phyloP scores from a whole-genome alignment of 305 asterid genomes.

The Solanum hybrid region DNA sequence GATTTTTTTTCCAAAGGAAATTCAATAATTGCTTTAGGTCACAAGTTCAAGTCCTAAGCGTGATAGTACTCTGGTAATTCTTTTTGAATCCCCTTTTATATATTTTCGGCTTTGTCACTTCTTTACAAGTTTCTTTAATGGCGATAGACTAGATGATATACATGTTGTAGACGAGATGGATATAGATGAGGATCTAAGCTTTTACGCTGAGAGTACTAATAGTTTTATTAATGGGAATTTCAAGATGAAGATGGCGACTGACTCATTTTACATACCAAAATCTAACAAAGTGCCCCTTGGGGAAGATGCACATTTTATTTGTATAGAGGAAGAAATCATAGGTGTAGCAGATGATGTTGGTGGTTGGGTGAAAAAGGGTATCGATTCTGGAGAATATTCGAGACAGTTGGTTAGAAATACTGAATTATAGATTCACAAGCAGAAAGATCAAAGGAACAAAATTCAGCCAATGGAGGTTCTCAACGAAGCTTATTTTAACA shows the following conservation, averaged over 20 bases:
- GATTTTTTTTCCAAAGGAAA: too few species aligned
- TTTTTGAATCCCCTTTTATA: too few species aligned
- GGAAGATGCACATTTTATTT: constrained; percentile 23
- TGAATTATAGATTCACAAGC: not conserved
- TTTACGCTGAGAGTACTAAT: not conserved
- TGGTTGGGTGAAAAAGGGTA: not conserved
- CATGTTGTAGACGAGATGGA: not conserved
- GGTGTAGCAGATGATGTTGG: not conserved
- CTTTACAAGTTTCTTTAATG: not conserved
- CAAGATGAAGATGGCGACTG: constrained; percentile 9
- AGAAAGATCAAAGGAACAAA: not conserved
- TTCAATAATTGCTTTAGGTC: too few species aligned
- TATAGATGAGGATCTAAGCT: not conserved
- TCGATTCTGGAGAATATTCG: not conserved
- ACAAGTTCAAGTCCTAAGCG: too few species aligned
- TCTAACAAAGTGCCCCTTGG: constrained; percentile 6
- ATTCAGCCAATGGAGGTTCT: constrained; percentile 1
- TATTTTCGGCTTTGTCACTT: too few species aligned
- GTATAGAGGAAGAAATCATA: not conserved
- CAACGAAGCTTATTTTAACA: not conserved
- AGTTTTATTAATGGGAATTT: not conserved
- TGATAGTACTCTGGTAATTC: too few species aligned
- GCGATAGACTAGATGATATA: not conserved
- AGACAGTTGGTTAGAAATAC: not conserved
- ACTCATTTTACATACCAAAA: constrained; percentile 26